phyloP scores from a whole-genome alignment of 495 filamentous ascomycete species.

The Aspergillus wentii region DNA sequence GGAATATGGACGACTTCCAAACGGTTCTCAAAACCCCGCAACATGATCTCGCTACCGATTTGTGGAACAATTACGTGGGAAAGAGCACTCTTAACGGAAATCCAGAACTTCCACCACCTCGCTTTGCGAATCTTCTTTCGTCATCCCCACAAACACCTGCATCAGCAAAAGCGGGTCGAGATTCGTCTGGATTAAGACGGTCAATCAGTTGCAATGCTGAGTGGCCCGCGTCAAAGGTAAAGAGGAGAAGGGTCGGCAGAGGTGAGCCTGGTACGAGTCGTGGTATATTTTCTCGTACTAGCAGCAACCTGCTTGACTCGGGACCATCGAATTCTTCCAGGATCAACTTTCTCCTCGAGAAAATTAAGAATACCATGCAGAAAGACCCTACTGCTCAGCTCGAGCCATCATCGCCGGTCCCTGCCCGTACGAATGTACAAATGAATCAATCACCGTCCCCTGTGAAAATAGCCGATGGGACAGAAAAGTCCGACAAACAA shows the following conservation, averaged over 20 bases:
- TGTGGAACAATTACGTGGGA: conserved; percentile 78
- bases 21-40: conserved; percentile 66
- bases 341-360: conserved; percentile 59
- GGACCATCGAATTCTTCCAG: conserved; percentile 51
- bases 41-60: conserved; percentile 73
- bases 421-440: conserved; percentile 30
- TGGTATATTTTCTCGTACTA: conserved; percentile 43
- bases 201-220: conserved; percentile 68
- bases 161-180: conserved; percentile 34
- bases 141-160: conserved; percentile 63
- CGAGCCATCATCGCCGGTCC: conserved; percentile 51
- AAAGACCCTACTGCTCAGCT: conserved; percentile 26
- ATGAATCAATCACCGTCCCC: conserved; percentile 42
- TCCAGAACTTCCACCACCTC: conserved; percentile 40
- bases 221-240: conserved; percentile 52
- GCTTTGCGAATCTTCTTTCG: conserved; percentile 61
- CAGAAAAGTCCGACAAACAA: conserved; percentile 6
- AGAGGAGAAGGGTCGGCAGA: conserved; percentile 39
- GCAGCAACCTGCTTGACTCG: conserved; percentile 47
- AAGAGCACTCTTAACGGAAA: conserved; percentile 35
- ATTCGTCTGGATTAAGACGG: conserved; percentile 54
- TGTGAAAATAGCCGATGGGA: conserved; percentile 30
- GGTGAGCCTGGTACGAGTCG: conserved; percentile 26
- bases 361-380: conserved; percentile 58
- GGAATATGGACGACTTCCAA: conserved; percentile 46